phyloP scores from a whole-genome alignment of 2,329 filamentous ascomycete genomes.

The Alternaria gansuensis region DNA sequence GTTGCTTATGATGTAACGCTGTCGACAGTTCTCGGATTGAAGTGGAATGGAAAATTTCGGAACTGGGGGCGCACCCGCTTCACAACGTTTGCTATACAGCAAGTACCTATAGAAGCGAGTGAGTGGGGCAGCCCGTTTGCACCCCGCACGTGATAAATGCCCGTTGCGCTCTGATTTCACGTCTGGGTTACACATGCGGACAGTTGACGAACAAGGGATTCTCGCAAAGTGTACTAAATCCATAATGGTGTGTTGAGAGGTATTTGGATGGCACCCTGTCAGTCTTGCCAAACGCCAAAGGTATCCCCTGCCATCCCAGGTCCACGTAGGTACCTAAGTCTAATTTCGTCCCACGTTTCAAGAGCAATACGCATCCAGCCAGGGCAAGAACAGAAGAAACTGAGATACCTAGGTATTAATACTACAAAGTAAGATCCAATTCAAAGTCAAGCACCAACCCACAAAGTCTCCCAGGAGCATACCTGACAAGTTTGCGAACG shows the following conservation, averaged over 20 bases:
- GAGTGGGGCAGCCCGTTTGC: constrained; percentile 21
- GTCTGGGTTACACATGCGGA: background rate
- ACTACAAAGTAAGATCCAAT: background rate
- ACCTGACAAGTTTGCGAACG: no score
- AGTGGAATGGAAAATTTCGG: background rate
- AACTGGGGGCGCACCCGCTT: background rate
- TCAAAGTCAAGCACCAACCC: no score
- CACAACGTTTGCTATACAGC: constrained; percentile 2
- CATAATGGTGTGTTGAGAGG: background rate
- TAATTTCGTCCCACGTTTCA: background rate
- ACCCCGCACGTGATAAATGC: constrained; percentile 12
- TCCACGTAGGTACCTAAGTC: background rate
- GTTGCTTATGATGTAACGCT: background rate
- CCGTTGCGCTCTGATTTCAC: background rate
- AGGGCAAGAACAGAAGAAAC: no score
- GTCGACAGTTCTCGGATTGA: background rate
- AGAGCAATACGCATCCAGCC: background rate
- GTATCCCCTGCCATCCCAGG: background rate
- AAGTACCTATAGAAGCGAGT: constrained; percentile 2
- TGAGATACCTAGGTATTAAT: background rate
- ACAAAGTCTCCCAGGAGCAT: no score
- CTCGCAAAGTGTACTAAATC: background rate
- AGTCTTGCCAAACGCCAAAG: background rate
- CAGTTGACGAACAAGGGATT: background rate
- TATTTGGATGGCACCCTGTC: background rate